These are phyloP conservation scores for Parasitella parasitica DNA, from an alignment of 371 early-diverging fungal genomes.

Conservation along the genomic window DNA sequence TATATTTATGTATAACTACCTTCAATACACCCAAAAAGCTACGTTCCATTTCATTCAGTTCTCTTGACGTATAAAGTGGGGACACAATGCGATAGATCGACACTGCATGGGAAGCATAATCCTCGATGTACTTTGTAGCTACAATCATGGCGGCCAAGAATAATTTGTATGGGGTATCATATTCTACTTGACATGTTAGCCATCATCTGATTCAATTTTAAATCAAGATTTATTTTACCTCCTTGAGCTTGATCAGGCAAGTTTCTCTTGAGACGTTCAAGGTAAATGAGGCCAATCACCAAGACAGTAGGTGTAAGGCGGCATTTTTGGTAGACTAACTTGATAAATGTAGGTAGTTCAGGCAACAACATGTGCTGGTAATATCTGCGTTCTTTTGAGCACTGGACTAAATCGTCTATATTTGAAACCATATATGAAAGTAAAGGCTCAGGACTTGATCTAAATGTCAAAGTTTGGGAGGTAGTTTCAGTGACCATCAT, in stretches of 20 bases:
- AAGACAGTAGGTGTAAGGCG: slow-evolving; percentile 46
- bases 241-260: slow-evolving; percentile 66
- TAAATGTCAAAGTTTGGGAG: slow-evolving; percentile 19
- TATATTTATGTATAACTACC: slow-evolving; percentile 4
- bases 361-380: slow-evolving; percentile 40
- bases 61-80: slow-evolving; percentile 55
- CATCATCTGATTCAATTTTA: neutral
- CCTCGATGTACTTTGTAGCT: slow-evolving; percentile 69
- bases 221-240: slow-evolving; percentile 13
- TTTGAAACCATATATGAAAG: slow-evolving; percentile 32
- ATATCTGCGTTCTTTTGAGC: slow-evolving; percentile 31
- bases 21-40: slow-evolving; percentile 39
- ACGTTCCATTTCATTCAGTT: slow-evolving; percentile 59
- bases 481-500: slow-evolving; percentile 10
- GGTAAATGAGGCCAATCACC: slow-evolving; percentile 69
- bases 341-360: slow-evolving; percentile 35
- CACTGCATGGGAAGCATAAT: slow-evolving; percentile 42
- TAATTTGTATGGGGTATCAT: slow-evolving; percentile 74
- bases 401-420: slow-evolving; percentile 31
- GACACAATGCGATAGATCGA: slow-evolving; percentile 34
- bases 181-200: slow-evolving; percentile 33
- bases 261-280: slow-evolving; percentile 62
- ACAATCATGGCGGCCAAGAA: slow-evolving; percentile 71
- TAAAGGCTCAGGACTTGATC: slow-evolving; percentile 34
- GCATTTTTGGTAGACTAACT: slow-evolving; percentile 38